Evolutionary conservation across 2,329 filamentous ascomycete genomes (phyloP), one percentile per base, ranked within the genome.

Genomic region (Pseudocercospora crystallina): DNA sequence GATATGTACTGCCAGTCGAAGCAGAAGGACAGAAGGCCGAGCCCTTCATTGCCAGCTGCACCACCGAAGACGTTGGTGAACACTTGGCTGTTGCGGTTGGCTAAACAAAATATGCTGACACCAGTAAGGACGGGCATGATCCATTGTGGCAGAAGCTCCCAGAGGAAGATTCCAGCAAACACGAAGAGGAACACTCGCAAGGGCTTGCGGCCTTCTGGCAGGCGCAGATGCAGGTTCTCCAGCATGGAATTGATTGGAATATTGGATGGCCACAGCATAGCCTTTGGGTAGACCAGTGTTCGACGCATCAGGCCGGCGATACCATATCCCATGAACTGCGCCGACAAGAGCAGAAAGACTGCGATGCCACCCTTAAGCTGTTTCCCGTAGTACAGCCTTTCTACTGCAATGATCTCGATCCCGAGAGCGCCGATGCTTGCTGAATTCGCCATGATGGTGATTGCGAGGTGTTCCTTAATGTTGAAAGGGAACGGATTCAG

Each of bases 211-310:
- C 63, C 56, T 32, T 42, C 39, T 5, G 39, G 39, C 5, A 42
- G 12, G 10, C 39, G 39, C 3, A 42, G 29, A 47, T 74, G 72
- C 8, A 75, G 57, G n/a, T 70, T 69, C 50, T 75, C 69, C 12
- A 74, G 60, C 36, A 74, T 56, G 8, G 67, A 66, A n/a, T 60
- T 68, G 29, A 72, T 56, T 0, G 68, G 71, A 11, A 73, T 55
- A 32, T 66, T 67, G n/a, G 17, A 13, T 17, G 89, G 89, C 89
- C 89, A 95, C 36, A 95, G 90, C 88, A 95, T 94, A 51, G 88
- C 87, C 56, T 86, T 87, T 0, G 89, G 89, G 14, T 87, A 82
- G 31, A 95, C 89, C 5, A 95, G 77, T 64, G 90, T 92, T 43
- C 87, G 82, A 49, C 89, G 78, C 1, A 88, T 87, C 37, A 95